Conservation (phyloP, 768 basidiomycete genomes). For the Russula abietina region DNA sequence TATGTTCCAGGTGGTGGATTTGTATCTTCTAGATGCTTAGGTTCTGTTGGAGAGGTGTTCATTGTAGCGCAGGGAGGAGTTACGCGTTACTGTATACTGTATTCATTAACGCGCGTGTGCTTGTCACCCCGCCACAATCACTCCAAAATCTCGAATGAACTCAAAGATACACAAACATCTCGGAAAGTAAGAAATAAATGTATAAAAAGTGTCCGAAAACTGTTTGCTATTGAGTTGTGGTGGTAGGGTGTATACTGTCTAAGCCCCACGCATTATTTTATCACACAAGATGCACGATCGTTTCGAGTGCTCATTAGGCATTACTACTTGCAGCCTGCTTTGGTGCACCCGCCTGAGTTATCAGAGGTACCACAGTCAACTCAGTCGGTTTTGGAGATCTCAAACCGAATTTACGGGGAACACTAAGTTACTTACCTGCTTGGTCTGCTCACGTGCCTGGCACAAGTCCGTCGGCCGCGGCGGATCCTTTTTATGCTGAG, state of each 20-base stretch:
- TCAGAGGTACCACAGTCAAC: not conserved
- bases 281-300: conserved; percentile 4
- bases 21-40: conserved; percentile 18
- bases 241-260: not conserved
- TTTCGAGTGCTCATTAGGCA: not conserved
- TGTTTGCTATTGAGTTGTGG: not conserved
- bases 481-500: conserved; percentile 22
- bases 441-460: conserved; percentile 23
- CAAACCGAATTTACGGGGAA: not conserved
- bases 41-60: conserved; percentile 17
- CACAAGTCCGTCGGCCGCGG: conserved; percentile 22
- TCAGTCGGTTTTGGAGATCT: not conserved
- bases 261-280: conserved; percentile 1
- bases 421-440: conserved; percentile 14
- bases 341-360: conserved; percentile 1
- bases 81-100: not conserved
- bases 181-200: not conserved
- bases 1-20: conserved; percentile 7
- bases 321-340: conserved; percentile 3
- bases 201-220: not conserved
- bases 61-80: conserved; percentile 3
- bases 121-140: not conserved
- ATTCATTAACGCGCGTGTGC: not conserved
- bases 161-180: not conserved
- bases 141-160: not conserved